Base-by-base conservation (phyloP, 2,329 filamentous ascomycete species). In the Nemania sp. region DNA sequence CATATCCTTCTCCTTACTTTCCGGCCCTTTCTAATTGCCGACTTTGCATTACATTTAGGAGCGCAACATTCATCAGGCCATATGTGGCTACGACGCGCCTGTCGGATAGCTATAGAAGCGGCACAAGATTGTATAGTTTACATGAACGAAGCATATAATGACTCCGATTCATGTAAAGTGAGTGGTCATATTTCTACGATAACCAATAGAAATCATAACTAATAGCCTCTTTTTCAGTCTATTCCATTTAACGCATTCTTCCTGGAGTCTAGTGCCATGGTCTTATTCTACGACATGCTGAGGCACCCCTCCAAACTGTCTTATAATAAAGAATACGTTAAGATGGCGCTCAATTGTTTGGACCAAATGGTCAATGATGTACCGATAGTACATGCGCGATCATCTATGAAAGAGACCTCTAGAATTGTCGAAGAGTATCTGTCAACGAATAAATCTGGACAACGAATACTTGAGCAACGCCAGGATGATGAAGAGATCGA, bases 321-420 rank as follows among this genome's bases (percentile, higher is more conserved):
- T 10, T 66, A 61, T 18, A 66, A 60, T 43, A 54, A 56, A 43
- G 64, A 66, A 20, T 66, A 66, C 11, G 8, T 62, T 22, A 56
- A 51, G 10, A 62, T 45, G 29, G 64, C 56, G 2, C 57, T 66
- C 6, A 41, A 56, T 10, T 66, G 58, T 29, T 29, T 62, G 18
- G 58, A 66, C 18, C 49, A 49, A 11, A 66, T 66, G 64, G 41
- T 62, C 51, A 66, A 49, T 7, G 64, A 66, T 38, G 64, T 62
- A 24, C 64, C 62, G 35, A 43, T 64, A 24, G 27, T 59, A 22
- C 62, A 64, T n/a, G 10, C 55, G 29, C 32, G 13, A 29, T 35
- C 38, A 24, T 64, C 62, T 3, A 59, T 59, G 26, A 59, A 15
- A n/a, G 62, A 59, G 54, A 59, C 38, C 4, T 29, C 15, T 7